A percentile compares a stretch with the other conserved stretches of the same genome.
These are phyloP conservation scores for Alliaria petiolata DNA, from an alignment of 345 rosid genomes.

Conservation along the genomic window DNA sequence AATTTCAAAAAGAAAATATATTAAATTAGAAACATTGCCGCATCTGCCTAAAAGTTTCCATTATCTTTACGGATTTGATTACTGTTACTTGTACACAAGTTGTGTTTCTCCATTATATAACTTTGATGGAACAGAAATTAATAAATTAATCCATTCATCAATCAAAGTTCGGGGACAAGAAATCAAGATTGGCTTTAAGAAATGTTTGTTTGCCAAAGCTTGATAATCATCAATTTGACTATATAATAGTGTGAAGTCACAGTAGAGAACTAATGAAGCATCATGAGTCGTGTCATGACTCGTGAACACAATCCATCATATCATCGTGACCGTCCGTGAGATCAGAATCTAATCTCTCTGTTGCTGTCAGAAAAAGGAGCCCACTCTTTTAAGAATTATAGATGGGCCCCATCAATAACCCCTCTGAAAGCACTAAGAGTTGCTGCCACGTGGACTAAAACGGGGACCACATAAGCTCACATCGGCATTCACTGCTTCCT, in stretches of 20 bases:
- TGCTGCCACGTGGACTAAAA: conserved; percentile 9
- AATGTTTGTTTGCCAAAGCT: neutral
- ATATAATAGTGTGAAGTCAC: conserved; percentile 15
- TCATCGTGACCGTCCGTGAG: conserved; percentile 34
- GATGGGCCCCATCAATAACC: conserved; percentile 21
- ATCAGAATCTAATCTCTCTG: conserved; percentile 30
- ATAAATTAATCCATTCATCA: neutral
- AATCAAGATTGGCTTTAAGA: conserved; percentile 3
- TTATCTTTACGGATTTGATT: neutral
- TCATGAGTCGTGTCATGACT: conserved; percentile 36
- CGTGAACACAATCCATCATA: conserved; percentile 29
- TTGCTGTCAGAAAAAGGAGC: conserved; percentile 17
- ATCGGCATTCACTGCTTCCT: conserved; percentile 27
- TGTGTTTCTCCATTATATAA: conserved; percentile 4
- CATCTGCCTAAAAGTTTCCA: neutral
- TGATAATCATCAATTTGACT: conserved; percentile 9
- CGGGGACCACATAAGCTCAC: conserved; percentile 21
- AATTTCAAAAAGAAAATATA: too few species aligned
- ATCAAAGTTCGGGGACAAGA: neutral
- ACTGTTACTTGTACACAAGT: neutral
- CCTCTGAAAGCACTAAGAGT: conserved; percentile 1
- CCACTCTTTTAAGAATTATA: conserved; percentile 16
- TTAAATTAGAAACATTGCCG: neutral
- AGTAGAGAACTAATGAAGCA: conserved; percentile 22
- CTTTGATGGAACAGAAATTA: neutral